Percentiles rank a stretch among this genome's conserved stretches.
Evolutionary conservation across 768 basidiomycete species (phyloP).

Genomic region (Pisolithus tinctorius): DNA sequence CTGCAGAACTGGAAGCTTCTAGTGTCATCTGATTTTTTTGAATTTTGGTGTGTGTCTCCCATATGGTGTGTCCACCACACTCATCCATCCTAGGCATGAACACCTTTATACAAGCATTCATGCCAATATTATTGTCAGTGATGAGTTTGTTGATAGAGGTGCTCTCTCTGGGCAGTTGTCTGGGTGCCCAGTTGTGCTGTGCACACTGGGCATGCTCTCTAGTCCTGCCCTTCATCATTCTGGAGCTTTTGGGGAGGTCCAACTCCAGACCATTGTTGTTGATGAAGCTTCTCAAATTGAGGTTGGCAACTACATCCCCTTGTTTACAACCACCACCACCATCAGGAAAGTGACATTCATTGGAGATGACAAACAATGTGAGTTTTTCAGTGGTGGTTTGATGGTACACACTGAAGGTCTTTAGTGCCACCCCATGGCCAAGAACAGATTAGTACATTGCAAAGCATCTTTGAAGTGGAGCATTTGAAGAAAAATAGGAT

Average conservation of each 20-base stretch:
- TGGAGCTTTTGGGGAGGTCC: constrained; percentile 21
- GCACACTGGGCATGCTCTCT: constrained; percentile 75
- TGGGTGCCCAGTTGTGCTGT: constrained; percentile 56
- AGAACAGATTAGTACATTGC: constrained; percentile 54
- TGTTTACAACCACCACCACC: constrained; percentile 23
- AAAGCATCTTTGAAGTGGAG: constrained; percentile 72
- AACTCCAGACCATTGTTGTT: constrained; percentile 44
- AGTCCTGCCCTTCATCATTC: constrained; percentile 12
- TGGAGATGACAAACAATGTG: constrained; percentile 64
- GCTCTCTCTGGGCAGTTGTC: too few relatives aligned
- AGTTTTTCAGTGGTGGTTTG: constrained; percentile 22
- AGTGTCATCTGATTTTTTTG: too few relatives aligned
- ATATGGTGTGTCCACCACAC: too few relatives aligned
- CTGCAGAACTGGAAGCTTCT: too few relatives aligned
- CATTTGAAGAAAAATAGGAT: constrained; percentile 45
- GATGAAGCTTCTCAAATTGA: constrained; percentile 70
- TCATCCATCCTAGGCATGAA: too few relatives aligned
- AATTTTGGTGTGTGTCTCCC: too few relatives aligned
- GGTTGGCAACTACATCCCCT: constrained; percentile 44
- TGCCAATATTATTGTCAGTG: too few relatives aligned
- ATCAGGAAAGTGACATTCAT: constrained; percentile 55
- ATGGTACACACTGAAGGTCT: constrained; percentile 21
- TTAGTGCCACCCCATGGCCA: constrained; percentile 78
- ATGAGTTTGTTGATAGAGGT: too few relatives aligned
- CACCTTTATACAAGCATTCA: too few relatives aligned